A percentile compares a stretch with the other conserved stretches of the same genome.
Conservation (phyloP, 495 filamentous ascomycete genomes). For the Podospora anserina region DNA sequence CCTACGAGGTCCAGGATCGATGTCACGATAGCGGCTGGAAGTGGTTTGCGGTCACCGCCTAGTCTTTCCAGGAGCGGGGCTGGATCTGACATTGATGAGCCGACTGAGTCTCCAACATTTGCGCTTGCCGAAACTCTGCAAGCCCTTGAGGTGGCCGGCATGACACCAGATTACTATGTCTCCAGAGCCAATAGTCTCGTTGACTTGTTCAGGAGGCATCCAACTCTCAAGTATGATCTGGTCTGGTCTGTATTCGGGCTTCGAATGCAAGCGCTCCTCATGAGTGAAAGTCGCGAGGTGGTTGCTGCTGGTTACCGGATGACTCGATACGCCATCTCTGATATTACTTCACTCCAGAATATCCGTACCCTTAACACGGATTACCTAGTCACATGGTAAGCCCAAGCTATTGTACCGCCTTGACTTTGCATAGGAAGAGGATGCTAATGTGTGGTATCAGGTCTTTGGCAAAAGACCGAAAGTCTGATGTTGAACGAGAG, state of each 20-base stretch:
- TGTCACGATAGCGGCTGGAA: constrained; percentile 56
- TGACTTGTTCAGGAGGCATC: constrained; percentile 87
- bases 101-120: constrained; percentile 85
- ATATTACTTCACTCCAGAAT: constrained; percentile 79
- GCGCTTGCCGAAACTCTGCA: constrained; percentile 84
- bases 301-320: constrained; percentile 92
- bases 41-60: constrained; percentile 62
- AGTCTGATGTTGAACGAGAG: constrained; percentile 92
- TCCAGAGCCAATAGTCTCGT: constrained; percentile 85
- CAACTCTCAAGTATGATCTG: constrained; percentile 91
- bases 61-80: constrained; percentile 53
- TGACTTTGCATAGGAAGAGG: background rate
- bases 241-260: constrained; percentile 92
- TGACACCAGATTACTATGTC: constrained; percentile 93
- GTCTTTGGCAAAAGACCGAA: constrained; percentile 90
- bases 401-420: constrained; percentile 6
- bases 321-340: constrained; percentile 90
- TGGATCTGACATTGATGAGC: constrained; percentile 60
- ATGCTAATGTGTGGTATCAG: constrained; percentile 29
- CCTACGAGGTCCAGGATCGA: constrained; percentile 65
- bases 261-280: constrained; percentile 88
- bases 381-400: constrained; percentile 75
- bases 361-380: constrained; percentile 88
- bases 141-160: constrained; percentile 78
- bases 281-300: constrained; percentile 92